These are phyloP conservation scores for Chlamydomonas eustigma DNA, from an alignment of 139 green algal genomes.

Conservation along the genomic window DNA sequence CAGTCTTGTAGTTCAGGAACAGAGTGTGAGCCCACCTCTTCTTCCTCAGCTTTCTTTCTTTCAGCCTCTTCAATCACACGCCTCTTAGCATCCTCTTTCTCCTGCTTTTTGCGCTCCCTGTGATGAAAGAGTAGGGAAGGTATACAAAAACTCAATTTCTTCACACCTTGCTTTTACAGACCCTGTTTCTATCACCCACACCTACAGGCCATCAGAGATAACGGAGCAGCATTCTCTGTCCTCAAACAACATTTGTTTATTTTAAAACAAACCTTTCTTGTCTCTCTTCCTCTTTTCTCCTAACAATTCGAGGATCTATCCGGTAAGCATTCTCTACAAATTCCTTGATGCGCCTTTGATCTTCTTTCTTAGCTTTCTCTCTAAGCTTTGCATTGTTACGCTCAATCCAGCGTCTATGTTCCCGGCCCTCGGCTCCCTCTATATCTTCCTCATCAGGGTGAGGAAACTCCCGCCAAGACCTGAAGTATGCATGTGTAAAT, in stretches of 20 bases:
- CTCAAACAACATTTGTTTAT: neutral
- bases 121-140: too few species aligned
- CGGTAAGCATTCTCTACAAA: conserved; percentile 87
- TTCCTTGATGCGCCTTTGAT: conserved; percentile 71
- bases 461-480: conserved; percentile 93
- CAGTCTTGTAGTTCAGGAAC: neutral
- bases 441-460: conserved; percentile 94
- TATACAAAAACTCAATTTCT: too few species aligned
- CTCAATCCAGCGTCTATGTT: conserved; percentile 90
- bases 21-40: conserved; percentile 33
- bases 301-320: conserved; percentile 72
- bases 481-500: too few species aligned
- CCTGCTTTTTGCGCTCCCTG: conserved; percentile 56
- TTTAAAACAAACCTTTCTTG: conserved; percentile 51
- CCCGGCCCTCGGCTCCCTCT: conserved; percentile 74
- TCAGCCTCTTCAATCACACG: conserved; percentile 24
- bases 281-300: conserved; percentile 69
- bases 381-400: conserved; percentile 89
- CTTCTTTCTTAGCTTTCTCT: conserved; percentile 94
- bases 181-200: too few species aligned
- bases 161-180: too few species aligned
- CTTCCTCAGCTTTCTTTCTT: conserved; percentile 14
- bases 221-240: neutral
- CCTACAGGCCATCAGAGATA: neutral
- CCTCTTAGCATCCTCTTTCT: conserved; percentile 44